Base-by-base conservation (phyloP, 805 yeast species). In the Yarrowia osloensis region DNA sequence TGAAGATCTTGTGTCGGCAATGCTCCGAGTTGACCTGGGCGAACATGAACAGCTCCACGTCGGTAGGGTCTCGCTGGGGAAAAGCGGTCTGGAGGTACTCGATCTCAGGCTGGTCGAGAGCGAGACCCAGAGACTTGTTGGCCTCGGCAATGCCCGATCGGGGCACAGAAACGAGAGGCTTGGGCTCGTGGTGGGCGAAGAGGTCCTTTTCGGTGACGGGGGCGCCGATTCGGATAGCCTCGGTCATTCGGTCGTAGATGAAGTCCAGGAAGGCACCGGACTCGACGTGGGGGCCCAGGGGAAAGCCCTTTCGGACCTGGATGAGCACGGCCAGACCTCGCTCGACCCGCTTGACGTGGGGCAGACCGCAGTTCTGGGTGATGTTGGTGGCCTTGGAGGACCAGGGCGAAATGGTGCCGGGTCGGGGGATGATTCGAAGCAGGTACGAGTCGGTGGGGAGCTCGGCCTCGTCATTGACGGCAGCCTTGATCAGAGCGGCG, bases 11-110 rank as follows among this genome's bases (percentile, higher is more conserved):
- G 81, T 95, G 99, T 78, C 99, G 90, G 82, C 99, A 95, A 81
- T 95, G 99, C 80, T 95, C 99, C 28, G 98, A 92, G 82, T 95
- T 95, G 72, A 95, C 99, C 81, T 95, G 99, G 47, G 99, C 99
- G 82, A 95, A 95, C 98, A 95, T 95, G 79, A 95, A 95, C 70
- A 95, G 82, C 79, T 95, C 99, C 26, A 92, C 98, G 78, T 95
- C 99, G 35, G 98, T 94, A 66, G 99, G 98, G 76, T 93, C 91
- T 78, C 98, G 86, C 63, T 88, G 82, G 67, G 86, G 89, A 81
- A 95, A 95, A 1, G 98, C 96, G 33, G 85, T 81, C 73, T 87
- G 84, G 74, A 95, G 84, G 78, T 95, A 95, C 54, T 89, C 90
- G 73, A 95, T 91, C 81, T 95, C 99, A 68, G 97, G 96, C 68